These are phyloP conservation scores for Phytophthora capsici DNA, from an alignment of 352 stramenopile genomes.

Conservation along the genomic window DNA sequence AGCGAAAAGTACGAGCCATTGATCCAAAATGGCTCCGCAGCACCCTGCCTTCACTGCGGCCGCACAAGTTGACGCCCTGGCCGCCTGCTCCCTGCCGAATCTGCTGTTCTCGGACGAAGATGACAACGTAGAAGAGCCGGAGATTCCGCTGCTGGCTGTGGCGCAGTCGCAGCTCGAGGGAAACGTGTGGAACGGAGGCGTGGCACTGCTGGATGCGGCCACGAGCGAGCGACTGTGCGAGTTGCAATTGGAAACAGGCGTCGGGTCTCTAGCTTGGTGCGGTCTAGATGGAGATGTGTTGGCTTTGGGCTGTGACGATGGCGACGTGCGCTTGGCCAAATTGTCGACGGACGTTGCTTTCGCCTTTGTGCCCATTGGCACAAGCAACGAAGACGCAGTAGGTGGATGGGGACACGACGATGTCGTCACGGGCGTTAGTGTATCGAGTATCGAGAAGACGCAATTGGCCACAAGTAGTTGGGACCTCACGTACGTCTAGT, in stretches of 20 bases:
- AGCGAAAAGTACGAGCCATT: background rate
- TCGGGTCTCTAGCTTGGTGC: constrained; percentile 64
- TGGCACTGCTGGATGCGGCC: constrained; percentile 55
- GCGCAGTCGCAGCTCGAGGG: constrained; percentile 78
- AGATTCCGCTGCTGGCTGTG: constrained; percentile 57
- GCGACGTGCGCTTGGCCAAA: constrained; percentile 63
- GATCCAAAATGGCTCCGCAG: constrained; percentile 13
- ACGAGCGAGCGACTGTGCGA: constrained; percentile 52
- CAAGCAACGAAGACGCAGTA: constrained; percentile 3
- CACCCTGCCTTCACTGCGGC: constrained; percentile 34
- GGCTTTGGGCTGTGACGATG: constrained; percentile 73
- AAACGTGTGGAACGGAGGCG: constrained; percentile 74
- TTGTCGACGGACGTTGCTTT: constrained; percentile 46
- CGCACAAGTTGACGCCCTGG: constrained; percentile 58
- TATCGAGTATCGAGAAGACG: constrained; percentile 50
- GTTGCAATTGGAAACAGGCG: constrained; percentile 52
- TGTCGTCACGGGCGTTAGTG: constrained; percentile 62
- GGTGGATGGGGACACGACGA: constrained; percentile 69
- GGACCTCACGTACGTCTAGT: constrained; percentile 65
- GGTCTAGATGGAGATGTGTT: constrained; percentile 56
- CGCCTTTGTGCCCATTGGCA: constrained; percentile 45
- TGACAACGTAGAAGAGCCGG: constrained; percentile 26
- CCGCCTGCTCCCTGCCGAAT: constrained; percentile 35
- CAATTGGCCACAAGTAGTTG: constrained; percentile 66
- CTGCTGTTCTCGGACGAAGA: constrained; percentile 33